A percentile compares a stretch with the other conserved stretches of the same genome.
These are phyloP conservation scores for Pulicaria dysenterica DNA, from an alignment of 129 eudicot species.

Conservation along the genomic window DNA sequence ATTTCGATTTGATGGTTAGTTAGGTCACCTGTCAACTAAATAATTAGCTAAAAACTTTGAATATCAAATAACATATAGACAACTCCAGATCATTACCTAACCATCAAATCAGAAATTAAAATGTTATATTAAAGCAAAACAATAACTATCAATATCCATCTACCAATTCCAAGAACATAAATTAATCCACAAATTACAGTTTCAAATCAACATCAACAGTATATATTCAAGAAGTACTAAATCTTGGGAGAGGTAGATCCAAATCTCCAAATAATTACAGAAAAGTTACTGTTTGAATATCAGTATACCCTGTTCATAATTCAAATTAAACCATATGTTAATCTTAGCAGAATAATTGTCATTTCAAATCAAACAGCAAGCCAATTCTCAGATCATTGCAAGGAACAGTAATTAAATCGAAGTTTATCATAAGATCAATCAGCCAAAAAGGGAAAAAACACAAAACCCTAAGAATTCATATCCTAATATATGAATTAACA, in stretches of 20 bases:
- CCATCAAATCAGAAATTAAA: slow-evolving; percentile 36
- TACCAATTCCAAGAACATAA: slow-evolving; percentile 18
- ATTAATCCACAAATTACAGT: slow-evolving; percentile 1
- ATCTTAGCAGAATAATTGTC: neutral
- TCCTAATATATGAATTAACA: neutral
- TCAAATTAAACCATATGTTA: neutral
- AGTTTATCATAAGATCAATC: neutral
- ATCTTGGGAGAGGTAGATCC: slow-evolving; percentile 19
- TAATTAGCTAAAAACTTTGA: slow-evolving; percentile 10
- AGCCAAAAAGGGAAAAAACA: neutral
- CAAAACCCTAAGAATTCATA: slow-evolving; percentile 4
- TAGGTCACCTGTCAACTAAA: neutral
- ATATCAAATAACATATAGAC: slow-evolving; percentile 18
- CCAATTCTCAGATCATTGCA: slow-evolving; percentile 5
- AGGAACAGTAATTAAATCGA: neutral
- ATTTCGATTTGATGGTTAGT: neutral
- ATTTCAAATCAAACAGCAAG: slow-evolving; percentile 8
- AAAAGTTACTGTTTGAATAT: neutral
- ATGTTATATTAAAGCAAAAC: slow-evolving; percentile 11
- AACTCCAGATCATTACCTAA: slow-evolving; percentile 38
- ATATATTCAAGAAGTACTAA: neutral
- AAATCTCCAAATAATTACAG: slow-evolving; percentile 18
- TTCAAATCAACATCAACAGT: neutral
- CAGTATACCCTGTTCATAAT: slow-evolving; percentile 1
- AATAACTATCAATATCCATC: slow-evolving; percentile 28